Evolutionary conservation across 768 basidiomycete genomes (phyloP), one percentile per base, ranked within the genome.

Genomic region (Xerocomellus intermedius): DNA sequence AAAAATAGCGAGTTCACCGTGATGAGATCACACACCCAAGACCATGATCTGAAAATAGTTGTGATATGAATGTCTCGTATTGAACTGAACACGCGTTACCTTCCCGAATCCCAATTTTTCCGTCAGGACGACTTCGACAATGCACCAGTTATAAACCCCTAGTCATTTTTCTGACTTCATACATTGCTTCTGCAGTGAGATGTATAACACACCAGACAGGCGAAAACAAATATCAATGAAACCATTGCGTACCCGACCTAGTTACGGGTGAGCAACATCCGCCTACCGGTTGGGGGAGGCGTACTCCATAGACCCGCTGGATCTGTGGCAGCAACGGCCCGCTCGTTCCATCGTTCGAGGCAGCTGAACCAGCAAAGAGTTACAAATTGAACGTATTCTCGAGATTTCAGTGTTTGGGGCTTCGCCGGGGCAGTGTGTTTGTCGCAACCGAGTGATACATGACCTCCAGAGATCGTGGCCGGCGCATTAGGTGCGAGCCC

Each of bases 241-340:
- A 85, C 82, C 8, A 79, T 53, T 2, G 77, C 68, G 57, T 79
- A 85, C 9, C 73, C 74, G 21, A 84, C 72, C 80, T 82, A 54
- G 22, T 22, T 32, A 28, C 22, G 13, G 19, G 30, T 67, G 24
- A 58, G 44, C 21, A 22, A 51, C 14, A 6, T 17, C 35, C 6
- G 22, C 19, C 24, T 10, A 33, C 12, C 4, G 0, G 13, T 32
- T 38, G 13, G 32, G 16, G 33, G 7, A 5, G 6, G 46, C 70
- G 19, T 60, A 80, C 81, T 61, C 74, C 73, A 64, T 80, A 81
- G 65, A 81, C 78, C 8, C 69, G 67, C 66, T 88, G 89, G 45
- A 93, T 84, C 12, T 83, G 77, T 2, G 88, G 90, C 5, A 93
- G 69, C 19, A 94, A 69, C 1, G 91, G 89, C 2, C 91, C 91